Base-by-base conservation (phyloP, 2,329 filamentous ascomycete species). In the Penicillium sp. region DNA sequence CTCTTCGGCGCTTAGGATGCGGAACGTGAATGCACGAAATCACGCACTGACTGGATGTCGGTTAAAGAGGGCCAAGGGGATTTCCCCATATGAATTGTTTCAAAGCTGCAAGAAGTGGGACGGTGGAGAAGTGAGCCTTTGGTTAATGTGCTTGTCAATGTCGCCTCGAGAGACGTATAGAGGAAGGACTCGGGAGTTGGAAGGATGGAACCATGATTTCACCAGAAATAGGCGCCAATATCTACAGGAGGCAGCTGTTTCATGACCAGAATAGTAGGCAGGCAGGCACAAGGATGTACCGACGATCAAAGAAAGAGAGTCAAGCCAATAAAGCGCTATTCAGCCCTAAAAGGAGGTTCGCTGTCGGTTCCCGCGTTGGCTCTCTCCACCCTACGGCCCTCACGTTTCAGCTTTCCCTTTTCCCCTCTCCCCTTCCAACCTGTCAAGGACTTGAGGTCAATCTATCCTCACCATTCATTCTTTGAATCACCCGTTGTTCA, bases 351-450 rank as follows among this genome's bases (percentile, higher is more conserved):
- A 47, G 37, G 16, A 24, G 43, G 43, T 49, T 54, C 43, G 51
- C 43, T 7, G 35, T 43, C 27, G 19, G 14, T 27, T 37, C 50
- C 44, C 46, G 36, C 37, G 36, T 44, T 41, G 46, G 36, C n/a
- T 24, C 24, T 43, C 50, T 55, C 50, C 56, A 58, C 55, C 35
- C 33, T 14, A 16, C 16, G 43, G 14, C 37, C n/a, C n/a, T 31
- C 51, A 24, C 55, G 62, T 67, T 66, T 66, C 64, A 60, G 49
- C 63, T 59, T 59, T 50, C 50, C 36, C 27, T 44, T 53, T 51
- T 39, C 22, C 49, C 49, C 33, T 36, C 49, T 53, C 46, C 52
- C 54, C 53, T 60, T 58, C 53, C 52, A 51, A 46, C 56, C 37
- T 44, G 52, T 40, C 43, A 43, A 54, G 13, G 16, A 31, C 9